Percentiles rank a stretch among this genome's conserved stretches.
phyloP scores from a whole-genome alignment of 1,284 basidiomycete species.

The Sparassis latifolia region DNA sequence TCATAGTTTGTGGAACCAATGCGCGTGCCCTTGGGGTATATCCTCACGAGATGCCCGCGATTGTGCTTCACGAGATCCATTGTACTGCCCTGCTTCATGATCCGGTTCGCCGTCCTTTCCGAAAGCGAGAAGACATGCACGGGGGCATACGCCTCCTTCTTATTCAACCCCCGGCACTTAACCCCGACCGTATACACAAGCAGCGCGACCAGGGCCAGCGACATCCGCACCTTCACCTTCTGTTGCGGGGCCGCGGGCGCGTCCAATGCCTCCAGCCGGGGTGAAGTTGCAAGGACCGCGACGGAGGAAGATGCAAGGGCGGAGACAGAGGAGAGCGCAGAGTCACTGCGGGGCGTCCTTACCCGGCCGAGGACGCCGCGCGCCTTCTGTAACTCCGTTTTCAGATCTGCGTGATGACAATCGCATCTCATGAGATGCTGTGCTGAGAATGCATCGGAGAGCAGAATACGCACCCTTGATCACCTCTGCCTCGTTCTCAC shows the following conservation, averaged over 20 bases:
- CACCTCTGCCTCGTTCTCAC: constrained; percentile 22
- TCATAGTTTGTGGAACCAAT: constrained; percentile 86
- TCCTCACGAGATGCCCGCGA: constrained; percentile 77
- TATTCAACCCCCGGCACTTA: constrained; percentile 89
- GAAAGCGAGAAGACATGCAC: constrained; percentile 94
- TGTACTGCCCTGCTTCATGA: constrained; percentile 47
- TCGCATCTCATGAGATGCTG: too few relatives aligned
- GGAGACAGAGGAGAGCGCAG: too few relatives aligned
- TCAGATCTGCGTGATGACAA: constrained; percentile 18
- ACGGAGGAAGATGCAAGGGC: too few relatives aligned
- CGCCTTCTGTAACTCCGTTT: constrained; percentile 31
- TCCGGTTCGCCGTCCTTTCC: constrained; percentile 74
- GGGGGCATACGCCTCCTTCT: constrained; percentile 81
- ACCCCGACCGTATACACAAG: constrained; percentile 96
- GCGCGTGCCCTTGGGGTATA: constrained; percentile 85
- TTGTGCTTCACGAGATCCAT: constrained; percentile 87
- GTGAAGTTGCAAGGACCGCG: background rate
- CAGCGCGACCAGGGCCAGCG: constrained; percentile 64
- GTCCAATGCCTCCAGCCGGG: background rate
- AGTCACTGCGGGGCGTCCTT: constrained; percentile 11
- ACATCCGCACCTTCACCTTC: constrained; percentile 58
- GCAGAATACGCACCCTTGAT: constrained; percentile 20
- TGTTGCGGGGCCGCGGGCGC: constrained; percentile 3
- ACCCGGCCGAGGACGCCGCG: constrained; percentile 33
- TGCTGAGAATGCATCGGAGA: too few relatives aligned